Percentiles rank a stretch among this genome's conserved stretches.
phyloP scores from a whole-genome alignment of 2,329 filamentous ascomycete species.

The Hymenoscyphus fructigenus region DNA sequence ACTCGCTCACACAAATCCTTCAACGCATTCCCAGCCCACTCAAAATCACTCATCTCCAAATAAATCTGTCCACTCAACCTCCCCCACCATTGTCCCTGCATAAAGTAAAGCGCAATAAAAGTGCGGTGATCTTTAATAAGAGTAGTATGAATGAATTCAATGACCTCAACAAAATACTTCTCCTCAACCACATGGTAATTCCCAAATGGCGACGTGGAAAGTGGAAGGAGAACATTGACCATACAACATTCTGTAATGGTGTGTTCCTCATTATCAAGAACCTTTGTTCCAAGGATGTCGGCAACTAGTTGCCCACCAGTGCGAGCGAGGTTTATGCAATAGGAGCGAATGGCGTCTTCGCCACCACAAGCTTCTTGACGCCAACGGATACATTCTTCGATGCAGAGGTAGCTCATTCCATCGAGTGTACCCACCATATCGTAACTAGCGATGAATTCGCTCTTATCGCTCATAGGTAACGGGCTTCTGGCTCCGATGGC shows the following conservation, averaged over 20 bases:
- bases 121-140: slow-evolving; percentile 65
- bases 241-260: slow-evolving; percentile 68
- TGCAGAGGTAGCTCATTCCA: slow-evolving; percentile 67
- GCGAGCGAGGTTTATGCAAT: slow-evolving; percentile 61
- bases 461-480: slow-evolving; percentile 43
- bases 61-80: slow-evolving; percentile 82
- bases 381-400: slow-evolving; percentile 71
- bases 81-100: slow-evolving; percentile 64
- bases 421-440: slow-evolving; percentile 77
- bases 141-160: slow-evolving; percentile 57
- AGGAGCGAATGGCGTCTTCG: slow-evolving; percentile 66
- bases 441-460: slow-evolving; percentile 67
- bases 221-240: slow-evolving; percentile 71
- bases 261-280: slow-evolving; percentile 64
- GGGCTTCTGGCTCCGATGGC: slow-evolving; percentile 34
- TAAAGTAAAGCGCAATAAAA: slow-evolving; percentile 64
- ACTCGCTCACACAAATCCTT: slow-evolving; percentile 52
- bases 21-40: slow-evolving; percentile 55
- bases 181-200: slow-evolving; percentile 23
- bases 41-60: slow-evolving; percentile 76
- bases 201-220: slow-evolving; percentile 39
- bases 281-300: slow-evolving; percentile 62
- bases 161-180: slow-evolving; percentile 43
- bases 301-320: slow-evolving; percentile 63
- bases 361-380: slow-evolving; percentile 68